Percentiles rank a stretch among this genome's conserved stretches.
These are phyloP conservation scores for Ophiocordyceps robertsii DNA, from an alignment of 2,329 filamentous ascomycete species.

Conservation along the genomic window DNA sequence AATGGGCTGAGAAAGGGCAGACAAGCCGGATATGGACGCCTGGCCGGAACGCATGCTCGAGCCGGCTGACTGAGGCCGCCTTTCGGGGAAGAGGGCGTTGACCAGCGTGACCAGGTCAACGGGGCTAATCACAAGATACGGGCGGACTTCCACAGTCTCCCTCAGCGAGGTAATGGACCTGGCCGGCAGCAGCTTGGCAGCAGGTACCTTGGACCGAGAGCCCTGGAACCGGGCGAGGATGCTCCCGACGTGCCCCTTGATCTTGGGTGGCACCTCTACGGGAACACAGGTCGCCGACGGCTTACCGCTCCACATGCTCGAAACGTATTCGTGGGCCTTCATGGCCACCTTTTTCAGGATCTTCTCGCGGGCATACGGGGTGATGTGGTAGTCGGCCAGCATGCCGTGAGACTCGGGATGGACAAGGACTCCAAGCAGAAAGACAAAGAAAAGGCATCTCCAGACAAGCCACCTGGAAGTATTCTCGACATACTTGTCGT, in stretches of 20 bases:
- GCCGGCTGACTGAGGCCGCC: conserved; percentile 47
- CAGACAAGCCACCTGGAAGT: conserved; percentile 76
- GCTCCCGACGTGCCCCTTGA: conserved; percentile 57
- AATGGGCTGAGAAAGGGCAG: conserved; percentile 51
- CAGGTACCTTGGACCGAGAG: conserved; percentile 31
- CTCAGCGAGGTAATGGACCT: conserved; percentile 59
- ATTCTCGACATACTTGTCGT: conserved; percentile 56
- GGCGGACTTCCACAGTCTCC: conserved; percentile 67
- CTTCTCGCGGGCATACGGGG: conserved; percentile 76
- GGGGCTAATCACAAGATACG: conserved; percentile 67
- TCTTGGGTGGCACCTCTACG: conserved; percentile 40
- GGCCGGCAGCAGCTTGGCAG: conserved; percentile 52
- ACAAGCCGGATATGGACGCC: conserved; percentile 56
- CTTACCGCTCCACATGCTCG: conserved; percentile 62
- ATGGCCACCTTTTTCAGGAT: conserved; percentile 68
- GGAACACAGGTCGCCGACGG: conserved; percentile 37
- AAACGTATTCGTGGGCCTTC: conserved; percentile 65
- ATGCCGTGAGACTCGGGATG: conserved; percentile 73
- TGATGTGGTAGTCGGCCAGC: conserved; percentile 85
- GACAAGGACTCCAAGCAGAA: conserved; percentile 69
- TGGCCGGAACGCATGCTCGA: conserved; percentile 53
- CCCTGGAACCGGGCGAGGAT: conserved; percentile 53
- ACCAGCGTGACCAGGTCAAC: conserved; percentile 69
- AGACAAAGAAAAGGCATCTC: conserved; percentile 85
- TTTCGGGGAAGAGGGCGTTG: conserved; percentile 71